A percentile compares a stretch with the other conserved stretches of the same genome.
phyloP scores from a whole-genome alignment of 2,329 filamentous ascomycete species.

The Myriosclerotinia scirpicola region DNA sequence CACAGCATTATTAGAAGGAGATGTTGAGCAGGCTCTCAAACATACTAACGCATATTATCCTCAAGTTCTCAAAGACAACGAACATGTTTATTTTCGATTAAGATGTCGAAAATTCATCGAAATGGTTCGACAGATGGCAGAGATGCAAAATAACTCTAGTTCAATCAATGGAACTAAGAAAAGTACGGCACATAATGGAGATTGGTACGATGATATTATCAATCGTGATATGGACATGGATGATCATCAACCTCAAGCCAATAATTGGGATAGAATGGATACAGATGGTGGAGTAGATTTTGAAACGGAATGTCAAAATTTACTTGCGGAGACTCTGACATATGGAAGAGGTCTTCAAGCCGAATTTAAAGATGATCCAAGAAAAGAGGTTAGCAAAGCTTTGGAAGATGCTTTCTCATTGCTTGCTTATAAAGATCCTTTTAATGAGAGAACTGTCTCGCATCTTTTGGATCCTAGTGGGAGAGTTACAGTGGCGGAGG shows the following conservation, averaged over 20 bases:
- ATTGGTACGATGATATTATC: conserved; percentile 43
- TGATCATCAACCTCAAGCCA: conserved; percentile 48
- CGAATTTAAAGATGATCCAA: conserved; percentile 72
- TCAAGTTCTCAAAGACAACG: conserved; percentile 73
- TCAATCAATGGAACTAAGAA: conserved; percentile 39
- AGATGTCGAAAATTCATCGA: conserved; percentile 92
- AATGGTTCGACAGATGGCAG: conserved; percentile 77
- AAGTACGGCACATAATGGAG: conserved; percentile 43
- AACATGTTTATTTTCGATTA: conserved; percentile 83
- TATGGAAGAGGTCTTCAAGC: conserved; percentile 78
- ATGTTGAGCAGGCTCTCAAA: conserved; percentile 88
- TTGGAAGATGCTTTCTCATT: conserved; percentile 85
- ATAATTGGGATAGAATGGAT: conserved; percentile 53
- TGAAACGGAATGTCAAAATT: conserved; percentile 39
- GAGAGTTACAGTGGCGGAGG: conserved; percentile 79
- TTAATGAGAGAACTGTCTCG: conserved; percentile 70
- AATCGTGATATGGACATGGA: conserved; percentile 54
- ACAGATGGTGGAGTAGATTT: conserved; percentile 44
- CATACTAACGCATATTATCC: conserved; percentile 78
- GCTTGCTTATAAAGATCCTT: conserved; percentile 81
- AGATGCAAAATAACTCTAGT: conserved; percentile 49
- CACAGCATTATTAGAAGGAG: conserved; percentile 81
- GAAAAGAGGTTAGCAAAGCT: conserved; percentile 68
- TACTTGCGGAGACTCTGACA: conserved; percentile 68
- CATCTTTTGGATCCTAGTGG: conserved; percentile 76